These are phyloP conservation scores for Bothriochloa decipiens DNA, from an alignment of 176 grass and related monocot species.

Conservation along the genomic window DNA sequence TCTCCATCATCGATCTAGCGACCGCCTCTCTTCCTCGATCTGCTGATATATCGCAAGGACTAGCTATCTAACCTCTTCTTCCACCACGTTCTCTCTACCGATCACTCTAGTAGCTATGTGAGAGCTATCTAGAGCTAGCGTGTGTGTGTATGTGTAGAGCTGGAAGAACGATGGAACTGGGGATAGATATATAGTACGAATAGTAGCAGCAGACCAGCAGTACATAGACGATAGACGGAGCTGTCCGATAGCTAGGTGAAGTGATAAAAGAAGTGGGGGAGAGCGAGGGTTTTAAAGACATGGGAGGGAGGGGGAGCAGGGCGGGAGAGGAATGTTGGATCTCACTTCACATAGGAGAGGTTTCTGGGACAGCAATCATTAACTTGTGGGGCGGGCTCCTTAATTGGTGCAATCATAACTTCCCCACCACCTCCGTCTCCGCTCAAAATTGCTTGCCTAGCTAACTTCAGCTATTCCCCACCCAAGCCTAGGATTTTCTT, in stretches of 20 bases:
- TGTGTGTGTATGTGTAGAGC: neutral
- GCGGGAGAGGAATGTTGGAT: conserved; percentile 59
- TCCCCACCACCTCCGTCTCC: conserved; percentile 47
- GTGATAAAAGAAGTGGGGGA: conserved; percentile 59
- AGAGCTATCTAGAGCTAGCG: neutral
- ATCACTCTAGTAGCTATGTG: conserved; percentile 12
- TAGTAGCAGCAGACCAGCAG: no score
- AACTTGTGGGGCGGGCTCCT: conserved; percentile 61
- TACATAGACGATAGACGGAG: neutral
- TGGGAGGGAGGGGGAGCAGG: conserved; percentile 5
- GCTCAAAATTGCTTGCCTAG: conserved; percentile 42
- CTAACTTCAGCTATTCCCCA: conserved; percentile 66
- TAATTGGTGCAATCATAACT: conserved; percentile 77
- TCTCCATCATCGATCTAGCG: conserved; percentile 61
- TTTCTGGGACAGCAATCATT: conserved; percentile 63
- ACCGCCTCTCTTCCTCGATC: neutral
- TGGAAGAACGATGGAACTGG: conserved; percentile 25
- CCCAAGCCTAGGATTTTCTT: conserved; percentile 26
- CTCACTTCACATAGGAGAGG: conserved; percentile 47
- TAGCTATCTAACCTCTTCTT: neutral
- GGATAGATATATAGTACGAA: neutral
- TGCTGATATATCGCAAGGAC: neutral
- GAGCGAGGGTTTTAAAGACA: conserved; percentile 62
- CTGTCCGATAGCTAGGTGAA: neutral
- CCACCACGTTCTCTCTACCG: neutral